Evolutionary conservation across 805 yeast genomes (phyloP).

Genomic region (Kuraishia capsulata): DNA sequence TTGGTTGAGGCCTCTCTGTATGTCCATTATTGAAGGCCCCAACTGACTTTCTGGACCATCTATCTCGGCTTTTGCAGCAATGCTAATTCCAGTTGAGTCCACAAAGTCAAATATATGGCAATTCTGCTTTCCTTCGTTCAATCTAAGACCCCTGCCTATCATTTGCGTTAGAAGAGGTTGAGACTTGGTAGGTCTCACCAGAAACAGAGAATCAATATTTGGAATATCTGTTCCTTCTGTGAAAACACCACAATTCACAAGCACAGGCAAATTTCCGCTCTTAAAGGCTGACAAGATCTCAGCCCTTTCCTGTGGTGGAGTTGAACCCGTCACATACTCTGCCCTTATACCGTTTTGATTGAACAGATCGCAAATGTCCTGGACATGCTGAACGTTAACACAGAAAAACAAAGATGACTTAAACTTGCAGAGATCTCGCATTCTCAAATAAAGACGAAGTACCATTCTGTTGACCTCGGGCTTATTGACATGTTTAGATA

Average conservation of each 20-base stretch:
- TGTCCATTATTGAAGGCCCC: background rate
- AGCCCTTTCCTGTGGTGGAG: constrained; percentile 43
- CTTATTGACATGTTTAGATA: constrained; percentile 49
- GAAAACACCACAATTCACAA: constrained; percentile 82
- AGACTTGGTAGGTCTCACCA: constrained; percentile 79
- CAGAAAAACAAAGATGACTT: constrained; percentile 72
- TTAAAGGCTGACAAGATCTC: constrained; percentile 48
- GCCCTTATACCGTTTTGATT: constrained; percentile 56
- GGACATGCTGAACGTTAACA: constrained; percentile 63
- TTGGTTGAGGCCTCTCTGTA: background rate
- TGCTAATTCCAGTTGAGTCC: constrained; percentile 29
- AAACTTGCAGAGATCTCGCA: constrained; percentile 28
- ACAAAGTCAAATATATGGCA: constrained; percentile 78
- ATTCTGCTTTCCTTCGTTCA: constrained; percentile 46
- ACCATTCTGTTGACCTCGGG: constrained; percentile 46
- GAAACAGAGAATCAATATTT: constrained; percentile 67
- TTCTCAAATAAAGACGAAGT: constrained; percentile 39
- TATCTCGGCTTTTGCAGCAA: background rate
- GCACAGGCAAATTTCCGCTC: constrained; percentile 53
- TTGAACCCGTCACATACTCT: constrained; percentile 60
- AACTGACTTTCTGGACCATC: background rate
- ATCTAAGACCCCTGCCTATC: constrained; percentile 84
- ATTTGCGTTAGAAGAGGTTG: constrained; percentile 67
- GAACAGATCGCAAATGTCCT: constrained; percentile 41
- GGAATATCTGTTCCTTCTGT: constrained; percentile 97